Evolutionary conservation across 1,284 basidiomycete species (phyloP).

Genomic region (Pseudozyma sp.): DNA sequence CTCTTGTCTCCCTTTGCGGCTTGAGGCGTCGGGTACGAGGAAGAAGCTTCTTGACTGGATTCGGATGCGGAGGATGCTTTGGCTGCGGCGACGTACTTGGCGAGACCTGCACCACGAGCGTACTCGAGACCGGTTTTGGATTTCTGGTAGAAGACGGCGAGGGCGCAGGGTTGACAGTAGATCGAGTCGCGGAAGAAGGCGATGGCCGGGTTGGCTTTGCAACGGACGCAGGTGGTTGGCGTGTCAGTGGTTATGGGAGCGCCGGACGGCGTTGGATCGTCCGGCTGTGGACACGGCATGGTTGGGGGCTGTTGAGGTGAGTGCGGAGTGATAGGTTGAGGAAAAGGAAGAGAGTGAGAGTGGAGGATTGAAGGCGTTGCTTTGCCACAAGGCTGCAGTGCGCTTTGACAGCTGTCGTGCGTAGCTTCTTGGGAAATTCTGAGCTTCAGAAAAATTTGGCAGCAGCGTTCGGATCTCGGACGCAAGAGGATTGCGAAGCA

Average conservation of each 20-base stretch:
- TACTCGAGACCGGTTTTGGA: conserved; percentile 53
- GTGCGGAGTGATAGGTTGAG: background rate
- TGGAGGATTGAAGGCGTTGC: no score
- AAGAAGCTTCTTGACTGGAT: background rate
- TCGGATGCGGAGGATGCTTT: conserved; percentile 6
- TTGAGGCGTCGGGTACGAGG: conserved; percentile 2
- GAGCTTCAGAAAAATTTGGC: conserved; percentile 31
- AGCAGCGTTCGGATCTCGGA: conserved; percentile 29
- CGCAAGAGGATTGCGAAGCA: background rate
- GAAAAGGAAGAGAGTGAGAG: background rate
- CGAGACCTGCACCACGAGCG: conserved; percentile 55
- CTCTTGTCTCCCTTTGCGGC: conserved; percentile 6
- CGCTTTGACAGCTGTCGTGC: conserved; percentile 10
- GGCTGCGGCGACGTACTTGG: conserved; percentile 41
- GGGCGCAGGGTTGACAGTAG: conserved; percentile 56
- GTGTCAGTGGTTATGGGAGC: background rate
- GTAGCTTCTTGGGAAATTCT: conserved; percentile 1
- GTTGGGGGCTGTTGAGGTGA: background rate
- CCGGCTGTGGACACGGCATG: conserved; percentile 51
- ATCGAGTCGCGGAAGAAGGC: conserved; percentile 53
- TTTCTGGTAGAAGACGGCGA: conserved; percentile 53
- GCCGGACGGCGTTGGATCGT: conserved; percentile 16
- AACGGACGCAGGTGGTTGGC: conserved; percentile 46
- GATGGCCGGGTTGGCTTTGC: conserved; percentile 33
- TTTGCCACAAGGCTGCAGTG: conserved; percentile 4